Evolutionary conservation across 2,329 filamentous ascomycete genomes (phyloP), one percentile per base, ranked within the genome.

Genomic region (Trichoderma sp.): DNA sequence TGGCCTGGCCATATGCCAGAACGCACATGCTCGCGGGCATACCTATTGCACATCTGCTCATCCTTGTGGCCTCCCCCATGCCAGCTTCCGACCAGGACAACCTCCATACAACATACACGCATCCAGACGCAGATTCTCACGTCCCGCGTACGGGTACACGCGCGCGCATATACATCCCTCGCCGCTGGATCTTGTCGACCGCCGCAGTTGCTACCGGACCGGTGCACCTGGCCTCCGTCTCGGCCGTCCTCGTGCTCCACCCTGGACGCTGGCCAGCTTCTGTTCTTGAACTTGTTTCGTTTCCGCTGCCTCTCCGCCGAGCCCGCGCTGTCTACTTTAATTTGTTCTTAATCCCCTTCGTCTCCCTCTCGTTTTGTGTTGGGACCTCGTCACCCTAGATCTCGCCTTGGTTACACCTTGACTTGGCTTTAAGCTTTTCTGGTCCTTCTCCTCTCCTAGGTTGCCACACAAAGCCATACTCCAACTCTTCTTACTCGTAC

Each of bases 311-410:
- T 59, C 55, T 69, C 55, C 59, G 61, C 61, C 55, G 51, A 59
- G 52, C 68, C 59, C 55, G 52, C 43, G 60, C 58, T 49, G 52
- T 34, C 59, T 51, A 16, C 58, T 66, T 68, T 67, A 68, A 66
- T 66, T 66, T 66, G 66, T 69, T 69, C 65, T 69, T 68, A 69
- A 68, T 55, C 61, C 56, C 39, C 64, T 66, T 59, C 70, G 63
- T 70, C 66, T 71, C 68, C 78, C 81, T 78, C 79, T 80, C 77
- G 59, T 37, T 68, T 64, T 59, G 65, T 79, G 81, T 86, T 86
- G 82, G 85, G 85, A 43, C 66, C 63, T 43, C 60, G 72, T 68
- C 70, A 60, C 54, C 61, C 70, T 64, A 37, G 68, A 68, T 60
- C 69, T 56, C 49, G 5, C 37, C 58, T 63, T 46, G 37, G 49